Conservation (phyloP, 495 filamentous ascomycete genomes). For the Polyplosphaeria fusca region DNA sequence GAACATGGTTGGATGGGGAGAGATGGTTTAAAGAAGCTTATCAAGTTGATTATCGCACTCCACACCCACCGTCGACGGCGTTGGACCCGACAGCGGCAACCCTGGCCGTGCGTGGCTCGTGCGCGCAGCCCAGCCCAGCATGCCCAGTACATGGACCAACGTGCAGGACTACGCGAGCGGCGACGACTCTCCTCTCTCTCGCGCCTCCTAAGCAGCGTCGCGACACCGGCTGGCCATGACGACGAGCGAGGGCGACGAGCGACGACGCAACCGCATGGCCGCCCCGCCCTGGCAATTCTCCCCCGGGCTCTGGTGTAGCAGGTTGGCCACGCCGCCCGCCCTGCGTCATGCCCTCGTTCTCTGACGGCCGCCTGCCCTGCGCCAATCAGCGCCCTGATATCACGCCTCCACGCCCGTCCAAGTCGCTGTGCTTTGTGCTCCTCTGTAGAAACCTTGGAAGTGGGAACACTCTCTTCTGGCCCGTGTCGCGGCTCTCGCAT, state of each 20-base stretch:
- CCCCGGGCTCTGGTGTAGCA: slow-evolving; percentile 11
- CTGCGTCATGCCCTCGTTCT: slow-evolving; percentile 5
- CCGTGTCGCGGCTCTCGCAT: too few relatives aligned
- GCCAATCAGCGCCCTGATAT: slow-evolving; percentile 19
- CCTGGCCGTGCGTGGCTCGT: slow-evolving; percentile 16
- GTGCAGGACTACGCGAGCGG: slow-evolving; percentile 2
- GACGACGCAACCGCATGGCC: background rate
- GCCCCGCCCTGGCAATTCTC: slow-evolving; percentile 1
- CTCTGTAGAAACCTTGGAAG: too few relatives aligned
- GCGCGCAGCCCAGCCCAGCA: background rate
- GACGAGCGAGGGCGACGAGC: background rate
- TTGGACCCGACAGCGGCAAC: slow-evolving; percentile 7
- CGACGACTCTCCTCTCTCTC: background rate
- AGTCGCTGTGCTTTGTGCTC: too few relatives aligned
- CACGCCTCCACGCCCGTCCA: slow-evolving; percentile 14
- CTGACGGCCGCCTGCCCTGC: background rate
- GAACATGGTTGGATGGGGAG: slow-evolving; percentile 2
- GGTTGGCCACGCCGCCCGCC: background rate
- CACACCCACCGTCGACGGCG: slow-evolving; percentile 6
- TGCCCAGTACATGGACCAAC: background rate
- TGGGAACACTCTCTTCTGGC: too few relatives aligned
- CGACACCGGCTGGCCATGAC: background rate
- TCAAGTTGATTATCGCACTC: slow-evolving; percentile 27
- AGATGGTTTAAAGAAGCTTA: slow-evolving; percentile 23
- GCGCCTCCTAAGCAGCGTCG: background rate